Base-by-base conservation (phyloP, 2,329 filamentous ascomycete genomes). In the Dendryphion nanum region DNA sequence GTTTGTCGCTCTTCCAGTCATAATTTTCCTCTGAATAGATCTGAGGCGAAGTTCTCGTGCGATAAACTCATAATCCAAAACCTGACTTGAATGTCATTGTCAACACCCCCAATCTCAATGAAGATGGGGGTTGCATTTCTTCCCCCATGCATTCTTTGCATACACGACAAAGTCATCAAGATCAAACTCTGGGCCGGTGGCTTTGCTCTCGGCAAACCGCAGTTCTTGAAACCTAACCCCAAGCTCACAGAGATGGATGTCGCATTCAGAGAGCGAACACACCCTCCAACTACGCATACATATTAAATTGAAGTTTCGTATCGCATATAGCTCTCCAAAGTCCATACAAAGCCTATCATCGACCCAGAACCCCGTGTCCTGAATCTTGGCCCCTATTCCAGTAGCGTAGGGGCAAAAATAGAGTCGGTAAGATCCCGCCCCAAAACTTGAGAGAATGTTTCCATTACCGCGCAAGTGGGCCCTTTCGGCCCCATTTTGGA, bases 181-280 rank as follows among this genome's bases (percentile, higher is more conserved):
- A 52, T 85, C 76, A 36, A 79, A 85, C 13, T 76, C 26, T 5
- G 53, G 56, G 3, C 49, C 63, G 0, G 85, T 81, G n/a, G 88
- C 82, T 50, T 89, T 85, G 0, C 55, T 65, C 58, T 87, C 81
- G 0, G 80, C 85, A n/a, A n/a, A n/a, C n/a, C n/a, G n/a, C n/a
- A n/a, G 53, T 83, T 85, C 5, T 70, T 57, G 52, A 86, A 90
- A 1, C 85, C 85, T 58, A 82, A 77, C 1, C 76, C 71, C 2
- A 69, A 66, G 55, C 79, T 84, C 50, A 88, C 80, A 60, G 86
- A 85, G 47, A 83, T 88, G 6, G 86, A 67, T 0, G 83, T 84
- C 5, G 85, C 81, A 20, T 85, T 75, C 48, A 85, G 80, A 36
- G 64, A 60, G 8, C 59, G 52, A 5, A 62, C 38, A 24, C 57